Base-by-base conservation (phyloP, 1,139 yeast species). In the Saccharomyces hybrid region DNA sequence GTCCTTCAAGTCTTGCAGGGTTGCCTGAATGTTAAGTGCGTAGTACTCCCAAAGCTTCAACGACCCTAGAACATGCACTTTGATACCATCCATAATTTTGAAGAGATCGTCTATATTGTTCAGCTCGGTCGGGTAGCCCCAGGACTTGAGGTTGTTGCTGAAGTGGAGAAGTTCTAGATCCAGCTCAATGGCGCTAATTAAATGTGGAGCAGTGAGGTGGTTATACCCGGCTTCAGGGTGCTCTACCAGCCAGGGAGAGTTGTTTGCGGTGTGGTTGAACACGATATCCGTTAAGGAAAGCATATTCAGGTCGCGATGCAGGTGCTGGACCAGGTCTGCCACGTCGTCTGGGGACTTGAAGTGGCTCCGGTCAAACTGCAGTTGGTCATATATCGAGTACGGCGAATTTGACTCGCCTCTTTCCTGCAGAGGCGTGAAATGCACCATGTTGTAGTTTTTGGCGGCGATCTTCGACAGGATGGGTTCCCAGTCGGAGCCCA, bases 201-300 rank as follows among this genome's bases (percentile, higher is more conserved):
- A 78, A 71, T 93, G 97, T 3, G 98, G 97, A 1, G 98, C 95
- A 2, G 97, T 91, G 54, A 79, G 80, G 32, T 78, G 78, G 58
- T 88, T 88, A 72, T 93, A 93, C 6, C 98, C 98, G 2, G 89
- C 82, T 41, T 91, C 97, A 0, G 98, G 98, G 62, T 86, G 90
- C 3, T 84, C 86, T 53, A 80, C 73, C 44, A 93, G 71, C 99
- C 99, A 93, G 0, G 67, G 73, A 0, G 98, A 89, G 70, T 93
- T 88, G 67, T 88, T 79, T 2, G 98, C 97, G 0, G 98, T 93
- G 68, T 93, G 99, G 69, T 93, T 93, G 78, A 90, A 84, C 2
- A 93, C 98, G 49, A 93, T 86, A 71, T 93, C 99, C 0, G 97
- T 89, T 72, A 93, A 75, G 0, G 96, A 79, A 53, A 93, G 75